phyloP scores from a whole-genome alignment of 208 protist genomes.

The Herpetomonas muscarum region DNA sequence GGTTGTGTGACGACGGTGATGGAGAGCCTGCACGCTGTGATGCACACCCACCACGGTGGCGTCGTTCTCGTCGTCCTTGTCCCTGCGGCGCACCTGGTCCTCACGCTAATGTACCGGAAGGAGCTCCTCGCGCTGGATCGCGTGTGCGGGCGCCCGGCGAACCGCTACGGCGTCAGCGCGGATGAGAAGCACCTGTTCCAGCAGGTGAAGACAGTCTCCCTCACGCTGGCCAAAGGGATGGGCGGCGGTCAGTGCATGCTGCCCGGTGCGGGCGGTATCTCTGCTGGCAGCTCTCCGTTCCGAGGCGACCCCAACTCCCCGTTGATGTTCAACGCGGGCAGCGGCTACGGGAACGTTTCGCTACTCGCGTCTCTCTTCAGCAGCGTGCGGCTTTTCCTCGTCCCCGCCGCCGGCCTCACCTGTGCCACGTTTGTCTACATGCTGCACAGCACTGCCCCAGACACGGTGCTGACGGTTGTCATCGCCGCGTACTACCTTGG shows the following conservation, averaged over 20 bases:
- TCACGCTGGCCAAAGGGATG: not conserved
- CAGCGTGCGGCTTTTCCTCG: not conserved
- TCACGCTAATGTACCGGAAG: slow-evolving; percentile 27
- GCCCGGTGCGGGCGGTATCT: not conserved
- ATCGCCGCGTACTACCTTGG: slow-evolving; percentile 27
- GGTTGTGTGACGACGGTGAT: slow-evolving; percentile 47
- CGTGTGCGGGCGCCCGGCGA: slow-evolving; percentile 34
- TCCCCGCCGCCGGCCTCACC: slow-evolving; percentile 1
- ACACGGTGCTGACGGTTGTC: slow-evolving; percentile 21
- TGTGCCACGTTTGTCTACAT: slow-evolving; percentile 7
- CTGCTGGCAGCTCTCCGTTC: too few species aligned
- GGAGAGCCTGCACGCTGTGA: slow-evolving; percentile 36
- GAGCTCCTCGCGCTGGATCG: slow-evolving; percentile 54
- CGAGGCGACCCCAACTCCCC: too few species aligned
- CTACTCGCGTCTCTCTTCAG: not conserved
- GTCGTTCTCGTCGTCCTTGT: slow-evolving; percentile 20
- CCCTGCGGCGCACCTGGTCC: slow-evolving; percentile 24
- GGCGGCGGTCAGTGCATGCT: not conserved
- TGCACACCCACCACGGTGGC: slow-evolving; percentile 28
- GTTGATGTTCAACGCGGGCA: too few species aligned
- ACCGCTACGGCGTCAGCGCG: slow-evolving; percentile 9
- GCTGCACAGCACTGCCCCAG: slow-evolving; percentile 1
- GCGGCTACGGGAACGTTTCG: slow-evolving; percentile 1
- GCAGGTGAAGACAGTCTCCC: not conserved
- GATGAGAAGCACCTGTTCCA: slow-evolving; percentile 25